Evolutionary conservation across 176 grass and related monocot species (phyloP), one percentile per base, ranked within the genome.

Genomic region (Tuctoria greenei): DNA sequence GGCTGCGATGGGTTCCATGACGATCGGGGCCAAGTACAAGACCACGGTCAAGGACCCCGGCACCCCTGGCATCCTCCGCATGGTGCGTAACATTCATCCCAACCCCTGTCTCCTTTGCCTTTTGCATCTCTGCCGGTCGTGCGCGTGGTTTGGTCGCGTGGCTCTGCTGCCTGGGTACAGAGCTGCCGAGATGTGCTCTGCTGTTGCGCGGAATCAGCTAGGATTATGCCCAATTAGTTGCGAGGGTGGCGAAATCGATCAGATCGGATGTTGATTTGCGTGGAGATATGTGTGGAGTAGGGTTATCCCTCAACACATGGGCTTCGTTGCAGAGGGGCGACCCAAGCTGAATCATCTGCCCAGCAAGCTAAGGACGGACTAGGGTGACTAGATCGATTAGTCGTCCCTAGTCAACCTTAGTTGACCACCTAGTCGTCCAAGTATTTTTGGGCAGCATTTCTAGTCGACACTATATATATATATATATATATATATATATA

Each of bases 31-130:
- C 13, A 93, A 89, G 91, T 98, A 94, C 72, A 98, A 98, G 75
- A 92, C 87, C 57, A 88, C 91, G 39, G 64, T 88, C 61, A 90
- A 84, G 73, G 95, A 98, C 25, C 84, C 88, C n/a, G 91, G 95
- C 47, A 88, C 88, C 67, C 80, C 79, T 0, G 95, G 95, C 20
- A 70, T 98, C 58, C 91, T 94, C 24, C 93, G 85, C 74, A 98
- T 98, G 95, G 91, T 98, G 50, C 50, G 85, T 26, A 18, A 11
- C 40, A 28, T 79, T 20, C 55, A 41, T 21, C 36, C 72, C 24
- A 47, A 42, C 3, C 31, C 31, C 21, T 9, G 10, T 38, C 39
- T 3, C 23, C 23, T 7, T 31, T 12, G 21, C 43, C 36, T 25
- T 3, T 27, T 11, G 31, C 31, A 31, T 31, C 31, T 31, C 18